Evolutionary conservation across 2,329 filamentous ascomycete genomes (phyloP).

Genomic region (Aspergillus persii): DNA sequence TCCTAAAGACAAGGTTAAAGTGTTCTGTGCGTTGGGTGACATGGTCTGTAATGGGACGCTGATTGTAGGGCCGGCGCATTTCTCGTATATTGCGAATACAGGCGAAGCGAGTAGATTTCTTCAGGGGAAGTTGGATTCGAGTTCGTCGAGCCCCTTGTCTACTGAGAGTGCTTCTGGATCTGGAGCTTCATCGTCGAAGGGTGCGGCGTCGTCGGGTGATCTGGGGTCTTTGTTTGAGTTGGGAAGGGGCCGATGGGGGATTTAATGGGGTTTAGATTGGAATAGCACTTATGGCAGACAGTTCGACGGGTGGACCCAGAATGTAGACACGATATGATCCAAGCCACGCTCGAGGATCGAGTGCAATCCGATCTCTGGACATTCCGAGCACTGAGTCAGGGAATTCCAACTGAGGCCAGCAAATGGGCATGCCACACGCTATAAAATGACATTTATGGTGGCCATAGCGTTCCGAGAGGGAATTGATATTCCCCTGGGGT

Average conservation of each 20-base stretch:
- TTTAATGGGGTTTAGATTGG: not conserved
- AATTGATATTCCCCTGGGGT: too few species aligned
- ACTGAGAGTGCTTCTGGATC: not conserved
- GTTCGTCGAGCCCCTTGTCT: not conserved
- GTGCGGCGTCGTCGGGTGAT: not conserved
- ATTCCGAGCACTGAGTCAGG: too few species aligned
- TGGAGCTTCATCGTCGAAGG: not conserved
- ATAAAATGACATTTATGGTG: too few species aligned
- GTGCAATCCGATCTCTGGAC: too few species aligned
- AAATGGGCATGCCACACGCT: too few species aligned
- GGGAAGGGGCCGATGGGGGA: too few species aligned
- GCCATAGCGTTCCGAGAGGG: too few species aligned
- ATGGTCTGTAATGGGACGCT: constrained; percentile 5
- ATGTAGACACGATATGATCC: too few species aligned
- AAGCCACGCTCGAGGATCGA: too few species aligned
- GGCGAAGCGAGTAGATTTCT: not conserved
- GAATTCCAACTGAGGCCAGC: too few species aligned
- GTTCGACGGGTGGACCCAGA: too few species aligned
- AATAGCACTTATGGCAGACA: too few species aligned
- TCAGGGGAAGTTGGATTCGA: not conserved
- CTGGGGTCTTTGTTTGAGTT: not conserved
- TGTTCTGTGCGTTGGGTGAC: constrained; percentile 2
- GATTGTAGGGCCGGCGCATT: constrained; percentile 3
- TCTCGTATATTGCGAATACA: not conserved
- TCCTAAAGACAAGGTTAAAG: constrained; percentile 1